Conservation (phyloP, 768 basidiomycete species). For the Trametes sanguinea region DNA sequence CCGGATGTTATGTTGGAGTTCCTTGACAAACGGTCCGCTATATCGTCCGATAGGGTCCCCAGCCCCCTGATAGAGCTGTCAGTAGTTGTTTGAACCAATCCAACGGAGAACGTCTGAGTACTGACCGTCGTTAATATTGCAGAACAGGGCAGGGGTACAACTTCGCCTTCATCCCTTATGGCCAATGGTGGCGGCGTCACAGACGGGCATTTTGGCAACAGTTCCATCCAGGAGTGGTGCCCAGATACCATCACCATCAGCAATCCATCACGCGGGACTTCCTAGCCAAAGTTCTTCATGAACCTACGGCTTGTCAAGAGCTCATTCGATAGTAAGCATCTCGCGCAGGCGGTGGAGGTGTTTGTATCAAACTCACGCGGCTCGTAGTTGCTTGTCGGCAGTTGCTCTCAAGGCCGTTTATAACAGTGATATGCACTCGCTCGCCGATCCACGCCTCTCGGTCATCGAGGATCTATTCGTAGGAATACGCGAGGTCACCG, state of each 20-base stretch:
- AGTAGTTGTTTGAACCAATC: not conserved
- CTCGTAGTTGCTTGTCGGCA: slow-evolving; percentile 2
- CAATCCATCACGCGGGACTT: slow-evolving; percentile 1
- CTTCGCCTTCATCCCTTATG: slow-evolving; percentile 7
- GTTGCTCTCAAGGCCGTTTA: slow-evolving; percentile 2
- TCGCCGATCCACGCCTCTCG: slow-evolving; percentile 19
- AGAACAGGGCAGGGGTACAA: slow-evolving; percentile 10
- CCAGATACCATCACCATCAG: not conserved
- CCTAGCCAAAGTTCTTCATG: slow-evolving; percentile 9
- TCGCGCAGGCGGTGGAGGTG: not conserved
- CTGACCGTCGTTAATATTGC: not conserved
- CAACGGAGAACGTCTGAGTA: too few relatives aligned
- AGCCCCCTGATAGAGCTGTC: slow-evolving; percentile 1
- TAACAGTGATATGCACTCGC: not conserved
- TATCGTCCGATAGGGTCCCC: slow-evolving; percentile 30
- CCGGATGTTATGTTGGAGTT: slow-evolving; percentile 28
- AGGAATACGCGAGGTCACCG: slow-evolving; percentile 4
- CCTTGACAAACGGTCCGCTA: slow-evolving; percentile 31
- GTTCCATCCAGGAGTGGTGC: not conserved
- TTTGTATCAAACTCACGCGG: not conserved
- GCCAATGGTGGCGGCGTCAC: slow-evolving; percentile 10
- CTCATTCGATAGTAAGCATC: slow-evolving; percentile 7
- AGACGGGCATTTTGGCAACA: slow-evolving; percentile 14
- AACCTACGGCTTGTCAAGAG: not conserved
- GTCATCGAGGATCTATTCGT: slow-evolving; percentile 14